Base-by-base conservation (phyloP, 176 grass and related monocot species). In the Aegilops umbellulata region DNA sequence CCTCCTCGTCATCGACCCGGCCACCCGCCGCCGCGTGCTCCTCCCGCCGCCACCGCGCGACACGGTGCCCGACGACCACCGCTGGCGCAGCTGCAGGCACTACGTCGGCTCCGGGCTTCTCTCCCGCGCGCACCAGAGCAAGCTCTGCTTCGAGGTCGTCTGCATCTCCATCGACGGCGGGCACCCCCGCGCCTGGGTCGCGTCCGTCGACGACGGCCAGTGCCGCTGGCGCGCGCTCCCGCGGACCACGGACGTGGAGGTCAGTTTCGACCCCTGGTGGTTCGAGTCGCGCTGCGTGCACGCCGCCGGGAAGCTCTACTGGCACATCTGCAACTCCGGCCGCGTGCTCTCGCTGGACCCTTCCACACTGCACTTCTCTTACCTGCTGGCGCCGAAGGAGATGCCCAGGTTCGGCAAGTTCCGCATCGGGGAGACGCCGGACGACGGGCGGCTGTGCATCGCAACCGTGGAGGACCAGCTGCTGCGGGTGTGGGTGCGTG, bases 111-210 rank as follows among this genome's bases (percentile, higher is more conserved):
- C 58, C 77, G 55, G 14, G 1, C 5, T 86, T 5, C 67, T 86
- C 55, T 49, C 85, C 6, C 51, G 77, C 38, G 35, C 17, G 1
- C 78, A 80, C 51, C 64, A 46, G 5, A 44, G 34, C 35, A 70
- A 64, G 7, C 53, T 86, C 65, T 42, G 47, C 65, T 86, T 86
- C 8, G 53, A 72, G 35, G 68, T 10, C 6, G 29, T 74, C 39
- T 87, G 41, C 85, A n/a, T 87, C 85, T 64, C 85, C 68, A 1
- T 87, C 78, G 41, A 87, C 15, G 78, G 14, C 58, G 10, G 36
- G 31, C 17, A 3, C 44, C 70, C 31, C 16, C 60, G 60, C 24
- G 60, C 42, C 35, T 41, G 35, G 68, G 55, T 74, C 66, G 66
- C 77, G 26, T 80, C 85, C 55, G 34, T 73, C 20, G 66, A 68